A percentile compares a stretch with the other conserved stretches of the same genome.
Conservation (phyloP, 2,329 filamentous ascomycete species). For the Verticillium tricorpus region DNA sequence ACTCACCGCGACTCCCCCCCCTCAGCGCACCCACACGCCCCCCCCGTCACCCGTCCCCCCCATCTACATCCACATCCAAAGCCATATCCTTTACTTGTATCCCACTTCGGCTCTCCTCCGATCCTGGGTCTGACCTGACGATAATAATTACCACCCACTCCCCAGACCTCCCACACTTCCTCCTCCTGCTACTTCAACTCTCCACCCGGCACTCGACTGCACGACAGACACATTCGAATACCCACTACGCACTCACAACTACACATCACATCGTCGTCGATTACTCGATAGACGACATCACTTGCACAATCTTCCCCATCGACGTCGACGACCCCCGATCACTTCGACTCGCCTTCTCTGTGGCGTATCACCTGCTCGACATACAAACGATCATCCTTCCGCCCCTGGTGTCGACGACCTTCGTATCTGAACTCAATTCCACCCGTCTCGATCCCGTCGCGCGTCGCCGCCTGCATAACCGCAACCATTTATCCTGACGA, state of each 20-base stretch:
- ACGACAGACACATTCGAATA: neutral
- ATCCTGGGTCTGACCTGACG: slow-evolving; percentile 8
- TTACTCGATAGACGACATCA: neutral
- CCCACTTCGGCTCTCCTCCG: slow-evolving; percentile 4
- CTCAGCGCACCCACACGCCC: neutral
- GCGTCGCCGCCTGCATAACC: slow-evolving; percentile 14
- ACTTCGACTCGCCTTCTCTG: neutral
- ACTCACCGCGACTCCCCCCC: slow-evolving; percentile 13
- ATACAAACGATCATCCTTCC: neutral
- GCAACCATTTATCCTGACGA: slow-evolving; percentile 14
- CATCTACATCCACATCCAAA: neutral
- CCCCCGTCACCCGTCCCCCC: neutral
- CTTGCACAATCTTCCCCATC: neutral
- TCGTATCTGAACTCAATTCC: neutral
- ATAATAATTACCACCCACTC: slow-evolving; percentile 15
- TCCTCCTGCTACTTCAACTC: slow-evolving; percentile 12
- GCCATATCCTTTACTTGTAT: slow-evolving; percentile 2
- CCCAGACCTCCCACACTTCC: slow-evolving; percentile 13
- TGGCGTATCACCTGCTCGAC: neutral
- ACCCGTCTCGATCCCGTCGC: neutral
- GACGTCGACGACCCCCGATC: neutral
- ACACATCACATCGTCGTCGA: neutral
- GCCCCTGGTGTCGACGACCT: neutral
- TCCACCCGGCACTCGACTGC: slow-evolving; percentile 7
- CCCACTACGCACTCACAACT: neutral